A percentile compares a stretch with the other conserved stretches of the same genome.
Evolutionary conservation across 179 eudicot genomes (phyloP).

Genomic region (Silene coronaria): DNA sequence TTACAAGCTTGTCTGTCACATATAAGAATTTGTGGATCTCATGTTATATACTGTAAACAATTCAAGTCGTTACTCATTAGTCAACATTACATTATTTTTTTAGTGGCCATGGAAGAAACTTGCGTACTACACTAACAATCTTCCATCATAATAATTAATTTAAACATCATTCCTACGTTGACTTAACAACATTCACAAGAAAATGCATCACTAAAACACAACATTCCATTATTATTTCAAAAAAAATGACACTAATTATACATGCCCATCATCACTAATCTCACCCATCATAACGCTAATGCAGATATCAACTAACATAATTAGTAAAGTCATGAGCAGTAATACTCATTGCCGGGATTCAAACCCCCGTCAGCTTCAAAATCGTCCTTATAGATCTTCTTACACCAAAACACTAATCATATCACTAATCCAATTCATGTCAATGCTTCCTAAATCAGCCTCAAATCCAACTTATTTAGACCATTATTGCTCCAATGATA

Average conservation of each 20-base stretch:
- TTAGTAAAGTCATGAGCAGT: too few relatives aligned
- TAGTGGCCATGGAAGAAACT: not conserved
- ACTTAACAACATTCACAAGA: not conserved
- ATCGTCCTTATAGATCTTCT: too few relatives aligned
- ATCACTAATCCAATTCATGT: not conserved
- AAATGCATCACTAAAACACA: not conserved
- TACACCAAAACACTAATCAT: not conserved
- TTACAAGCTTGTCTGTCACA: too few relatives aligned
- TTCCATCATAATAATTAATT: not conserved
- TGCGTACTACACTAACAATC: not conserved
- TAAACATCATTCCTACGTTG: not conserved
- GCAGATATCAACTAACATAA: too few relatives aligned
- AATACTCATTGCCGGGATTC: too few relatives aligned
- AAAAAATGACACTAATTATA: slow-evolving; percentile 15
- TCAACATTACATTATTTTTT: not conserved
- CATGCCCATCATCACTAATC: not conserved
- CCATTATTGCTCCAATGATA: not conserved
- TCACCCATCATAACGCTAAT: too few relatives aligned
- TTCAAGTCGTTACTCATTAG: slow-evolving; percentile 1
- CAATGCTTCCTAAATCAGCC: not conserved
- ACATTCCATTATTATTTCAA: not conserved
- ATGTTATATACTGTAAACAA: not conserved
- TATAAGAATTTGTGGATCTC: too few relatives aligned
- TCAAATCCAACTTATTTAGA: slow-evolving; percentile 7
- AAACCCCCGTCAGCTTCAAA: too few relatives aligned